These are phyloP conservation scores for Galerina sulciceps DNA, from an alignment of 768 basidiomycete genomes.

Conservation along the genomic window DNA sequence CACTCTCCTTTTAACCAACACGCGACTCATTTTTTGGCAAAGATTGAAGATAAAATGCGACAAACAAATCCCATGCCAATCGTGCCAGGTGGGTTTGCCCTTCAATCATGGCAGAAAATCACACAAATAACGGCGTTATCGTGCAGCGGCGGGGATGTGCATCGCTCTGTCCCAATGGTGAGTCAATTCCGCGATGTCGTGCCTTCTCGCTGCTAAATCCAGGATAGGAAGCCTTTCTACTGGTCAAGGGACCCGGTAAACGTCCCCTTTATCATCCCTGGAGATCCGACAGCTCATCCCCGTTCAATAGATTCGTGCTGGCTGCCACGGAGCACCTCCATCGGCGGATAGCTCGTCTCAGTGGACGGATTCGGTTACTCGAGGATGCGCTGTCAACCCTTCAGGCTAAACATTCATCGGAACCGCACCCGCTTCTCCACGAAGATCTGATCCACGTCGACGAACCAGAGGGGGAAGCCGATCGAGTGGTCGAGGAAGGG, in stretches of 20 bases:
- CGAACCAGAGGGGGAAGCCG: conserved; percentile 31
- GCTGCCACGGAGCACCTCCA: conserved; percentile 72
- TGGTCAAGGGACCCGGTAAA: conserved; percentile 76
- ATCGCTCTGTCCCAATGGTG: conserved; percentile 74
- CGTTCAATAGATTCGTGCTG: conserved; percentile 44
- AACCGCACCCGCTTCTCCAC: conserved; percentile 64
- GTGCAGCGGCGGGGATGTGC: conserved; percentile 67
- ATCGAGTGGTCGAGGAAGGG: conserved; percentile 24
- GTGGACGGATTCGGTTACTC: conserved; percentile 56
- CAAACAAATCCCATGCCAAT: conserved; percentile 81
- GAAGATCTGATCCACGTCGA: conserved; percentile 49
- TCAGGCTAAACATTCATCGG: conserved; percentile 53
- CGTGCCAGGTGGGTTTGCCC: conserved; percentile 58
- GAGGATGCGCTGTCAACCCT: conserved; percentile 62
- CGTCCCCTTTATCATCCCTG: not conserved
- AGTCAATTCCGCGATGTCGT: conserved; percentile 20
- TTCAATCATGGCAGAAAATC: conserved; percentile 6
- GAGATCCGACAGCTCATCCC: not conserved
- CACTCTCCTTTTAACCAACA: conserved; percentile 19
- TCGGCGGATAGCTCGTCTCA: conserved; percentile 54
- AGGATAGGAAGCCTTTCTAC: conserved; percentile 69
- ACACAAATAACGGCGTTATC: not conserved
- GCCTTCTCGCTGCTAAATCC: not conserved
- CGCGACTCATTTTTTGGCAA: conserved; percentile 16
- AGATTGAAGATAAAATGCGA: conserved; percentile 84